Evolutionary conservation across 2,329 filamentous ascomycete species (phyloP).

Genomic region (Neofusicoccum sp.): DNA sequence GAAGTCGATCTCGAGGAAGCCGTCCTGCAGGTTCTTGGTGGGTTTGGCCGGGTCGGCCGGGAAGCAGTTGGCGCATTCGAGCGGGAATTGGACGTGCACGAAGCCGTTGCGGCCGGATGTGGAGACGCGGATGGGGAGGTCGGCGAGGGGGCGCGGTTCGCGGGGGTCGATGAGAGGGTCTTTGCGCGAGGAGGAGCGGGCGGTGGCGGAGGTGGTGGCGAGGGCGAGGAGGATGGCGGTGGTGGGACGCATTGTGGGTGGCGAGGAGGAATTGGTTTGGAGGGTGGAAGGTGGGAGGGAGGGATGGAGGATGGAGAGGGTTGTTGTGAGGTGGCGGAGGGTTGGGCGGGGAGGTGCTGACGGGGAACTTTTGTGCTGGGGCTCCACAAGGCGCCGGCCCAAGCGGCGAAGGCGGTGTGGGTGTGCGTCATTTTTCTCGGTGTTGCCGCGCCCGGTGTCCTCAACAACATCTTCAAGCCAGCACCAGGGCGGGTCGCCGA

Average conservation of each 20-base stretch:
- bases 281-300: not conserved
- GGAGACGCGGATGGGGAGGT: slow-evolving; percentile 20
- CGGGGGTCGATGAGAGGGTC: slow-evolving; percentile 13
- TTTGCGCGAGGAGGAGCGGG: not conserved
- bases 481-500: not conserved
- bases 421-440: too few relatives aligned
- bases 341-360: not conserved
- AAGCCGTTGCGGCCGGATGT: slow-evolving; percentile 11
- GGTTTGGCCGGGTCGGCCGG: not conserved
- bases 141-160: slow-evolving; percentile 11
- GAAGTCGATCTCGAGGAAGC: slow-evolving; percentile 19
- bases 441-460: too few relatives aligned
- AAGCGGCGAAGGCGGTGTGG: too few relatives aligned
- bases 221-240: not conserved
- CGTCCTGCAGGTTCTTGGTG: slow-evolving; percentile 10
- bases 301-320: not conserved
- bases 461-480: too few relatives aligned
- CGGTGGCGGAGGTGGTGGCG: not conserved
- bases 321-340: too few relatives aligned
- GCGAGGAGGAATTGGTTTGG: not conserved
- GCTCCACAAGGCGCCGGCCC: too few relatives aligned
- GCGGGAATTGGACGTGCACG: slow-evolving; percentile 18
- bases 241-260: slow-evolving; percentile 3
- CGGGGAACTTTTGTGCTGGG: slow-evolving; percentile 7
- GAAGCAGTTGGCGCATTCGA: slow-evolving; percentile 17